phyloP scores from a whole-genome alignment of 2,329 filamentous ascomycete species.

The Aspergillus ochraceoroseus region DNA sequence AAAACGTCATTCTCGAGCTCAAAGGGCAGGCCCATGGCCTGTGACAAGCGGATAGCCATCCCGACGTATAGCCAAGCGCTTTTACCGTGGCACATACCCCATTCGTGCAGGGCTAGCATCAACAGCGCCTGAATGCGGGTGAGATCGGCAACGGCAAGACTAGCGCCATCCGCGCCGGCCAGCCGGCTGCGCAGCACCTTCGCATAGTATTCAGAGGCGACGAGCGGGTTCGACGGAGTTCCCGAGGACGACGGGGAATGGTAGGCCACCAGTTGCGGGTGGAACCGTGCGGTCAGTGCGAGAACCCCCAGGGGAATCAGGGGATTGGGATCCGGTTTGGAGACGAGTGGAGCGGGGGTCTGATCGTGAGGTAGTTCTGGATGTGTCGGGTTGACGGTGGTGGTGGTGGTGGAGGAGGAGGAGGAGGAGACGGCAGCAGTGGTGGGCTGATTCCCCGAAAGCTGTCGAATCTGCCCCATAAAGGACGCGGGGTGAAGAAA shows the following conservation, averaged over 20 bases:
- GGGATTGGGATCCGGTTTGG: slow-evolving; percentile 39
- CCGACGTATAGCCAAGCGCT: slow-evolving; percentile 51
- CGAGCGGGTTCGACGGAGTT: slow-evolving; percentile 46
- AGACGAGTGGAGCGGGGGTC: slow-evolving; percentile 27
- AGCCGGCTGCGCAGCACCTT: slow-evolving; percentile 48
- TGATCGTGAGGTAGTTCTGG: slow-evolving; percentile 21
- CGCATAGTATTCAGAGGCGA: slow-evolving; percentile 54
- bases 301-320: slow-evolving; percentile 54
- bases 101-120: slow-evolving; percentile 56
- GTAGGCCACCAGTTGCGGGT: slow-evolving; percentile 46
- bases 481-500: slow-evolving; percentile 55
- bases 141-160: slow-evolving; percentile 44
- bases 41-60: slow-evolving; percentile 44
- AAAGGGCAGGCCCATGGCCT: slow-evolving; percentile 45
- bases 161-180: slow-evolving; percentile 41
- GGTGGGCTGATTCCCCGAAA: slow-evolving; percentile 26
- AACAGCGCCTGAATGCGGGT: slow-evolving; percentile 51
- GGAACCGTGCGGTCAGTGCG: slow-evolving; percentile 53
- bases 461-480: slow-evolving; percentile 45
- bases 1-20: slow-evolving; percentile 47
- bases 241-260: slow-evolving; percentile 45
- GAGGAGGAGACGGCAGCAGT: no score
- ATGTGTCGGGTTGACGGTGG: slow-evolving; percentile 6
- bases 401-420: slow-evolving; percentile 17
- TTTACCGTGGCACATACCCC: slow-evolving; percentile 52